These are phyloP conservation scores for Tolypocladium nubicola DNA, from an alignment of 2,329 filamentous ascomycete species.

Conservation along the genomic window DNA sequence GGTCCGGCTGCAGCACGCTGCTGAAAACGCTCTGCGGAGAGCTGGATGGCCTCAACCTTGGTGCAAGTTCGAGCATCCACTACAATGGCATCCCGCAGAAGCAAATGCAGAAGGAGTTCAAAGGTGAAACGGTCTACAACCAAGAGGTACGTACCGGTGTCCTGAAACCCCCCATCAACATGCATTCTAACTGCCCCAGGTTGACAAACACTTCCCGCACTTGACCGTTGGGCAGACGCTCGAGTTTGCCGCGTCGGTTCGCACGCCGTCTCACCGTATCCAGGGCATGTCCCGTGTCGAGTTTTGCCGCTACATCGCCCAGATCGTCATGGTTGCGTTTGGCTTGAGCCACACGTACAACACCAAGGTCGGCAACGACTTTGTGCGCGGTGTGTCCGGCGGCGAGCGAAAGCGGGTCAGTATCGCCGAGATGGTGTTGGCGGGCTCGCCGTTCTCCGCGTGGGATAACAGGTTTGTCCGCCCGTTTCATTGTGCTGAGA, in stretches of 20 bases:
- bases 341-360: conserved; percentile 61
- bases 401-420: conserved; percentile 71
- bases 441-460: conserved; percentile 39
- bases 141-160: conserved; percentile 41
- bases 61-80: conserved; percentile 39
- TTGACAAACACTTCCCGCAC: conserved; percentile 67
- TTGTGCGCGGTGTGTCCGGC: conserved; percentile 60
- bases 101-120: conserved; percentile 48
- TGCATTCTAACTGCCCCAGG: conserved; percentile 19
- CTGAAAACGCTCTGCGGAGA: conserved; percentile 53
- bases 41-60: conserved; percentile 44
- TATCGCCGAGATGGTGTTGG: conserved; percentile 68
- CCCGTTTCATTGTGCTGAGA: no score
- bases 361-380: conserved; percentile 67
- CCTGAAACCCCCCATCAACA: background rate
- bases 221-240: conserved; percentile 66
- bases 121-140: conserved; percentile 62
- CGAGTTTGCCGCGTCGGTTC: conserved; percentile 58
- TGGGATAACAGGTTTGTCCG: conserved; percentile 56
- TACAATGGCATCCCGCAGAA: conserved; percentile 50
- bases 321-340: conserved; percentile 60
- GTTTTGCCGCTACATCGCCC: conserved; percentile 50
- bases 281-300: conserved; percentile 50
- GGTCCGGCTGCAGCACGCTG: conserved; percentile 53
- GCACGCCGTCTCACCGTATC: conserved; percentile 55